A percentile compares a stretch with the other conserved stretches of the same genome.
phyloP scores from a whole-genome alignment of 2,329 filamentous ascomycete genomes.

The Aspergillus piperis region DNA sequence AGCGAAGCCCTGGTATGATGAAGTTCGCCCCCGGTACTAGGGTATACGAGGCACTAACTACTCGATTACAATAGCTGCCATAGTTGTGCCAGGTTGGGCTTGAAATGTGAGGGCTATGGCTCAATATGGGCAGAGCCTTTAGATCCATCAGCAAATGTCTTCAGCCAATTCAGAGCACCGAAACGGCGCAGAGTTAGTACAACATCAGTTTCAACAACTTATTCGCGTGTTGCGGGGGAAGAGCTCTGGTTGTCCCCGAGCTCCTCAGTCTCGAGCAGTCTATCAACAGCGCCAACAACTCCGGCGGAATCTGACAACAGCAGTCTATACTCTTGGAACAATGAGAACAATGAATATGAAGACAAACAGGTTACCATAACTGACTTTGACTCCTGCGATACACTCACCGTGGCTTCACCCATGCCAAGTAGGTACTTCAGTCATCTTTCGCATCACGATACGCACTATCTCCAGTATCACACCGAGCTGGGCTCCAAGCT shows the following conservation, averaged over 20 bases:
- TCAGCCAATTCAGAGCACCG: constrained; percentile 22
- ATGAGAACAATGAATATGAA: neutral
- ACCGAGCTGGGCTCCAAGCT: constrained; percentile 37
- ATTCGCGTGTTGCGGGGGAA: constrained; percentile 17
- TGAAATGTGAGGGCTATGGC: constrained; percentile 41
- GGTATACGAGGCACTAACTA: neutral
- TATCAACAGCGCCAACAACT: constrained; percentile 3
- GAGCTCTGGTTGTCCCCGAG: constrained; percentile 13
- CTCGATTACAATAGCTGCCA: constrained; percentile 29
- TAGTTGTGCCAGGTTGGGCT: constrained; percentile 36
- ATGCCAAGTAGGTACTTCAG: constrained; percentile 23
- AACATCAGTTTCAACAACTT: constrained; percentile 20
- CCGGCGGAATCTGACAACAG: constrained; percentile 3
- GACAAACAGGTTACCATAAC: neutral
- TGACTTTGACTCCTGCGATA: neutral
- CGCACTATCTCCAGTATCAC: constrained; percentile 42
- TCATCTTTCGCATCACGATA: constrained; percentile 34
- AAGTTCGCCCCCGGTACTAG: neutral
- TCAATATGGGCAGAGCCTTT: constrained; percentile 40
- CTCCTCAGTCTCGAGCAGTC: constrained; percentile 4
- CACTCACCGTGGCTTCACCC: constrained; percentile 16
- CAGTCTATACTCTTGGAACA: constrained; percentile 1
- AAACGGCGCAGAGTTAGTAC: constrained; percentile 27
- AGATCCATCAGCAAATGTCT: constrained; percentile 33
- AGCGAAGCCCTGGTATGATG: constrained; percentile 36